These are phyloP conservation scores for Scheffersomyces cryptocercus DNA, from an alignment of 1,139 yeast species.

Conservation along the genomic window DNA sequence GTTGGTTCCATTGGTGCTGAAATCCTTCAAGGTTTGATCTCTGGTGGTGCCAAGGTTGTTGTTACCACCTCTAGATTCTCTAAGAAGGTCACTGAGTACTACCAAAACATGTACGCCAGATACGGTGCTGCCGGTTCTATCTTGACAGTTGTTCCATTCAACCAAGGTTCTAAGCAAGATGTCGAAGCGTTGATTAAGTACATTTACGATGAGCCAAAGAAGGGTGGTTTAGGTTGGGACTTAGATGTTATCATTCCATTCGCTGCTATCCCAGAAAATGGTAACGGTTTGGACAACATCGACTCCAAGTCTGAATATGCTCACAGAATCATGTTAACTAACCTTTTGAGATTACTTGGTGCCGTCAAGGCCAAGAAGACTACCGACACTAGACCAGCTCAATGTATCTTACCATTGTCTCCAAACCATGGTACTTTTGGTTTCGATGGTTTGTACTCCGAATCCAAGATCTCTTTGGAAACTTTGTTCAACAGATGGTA, in stretches of 20 bases:
- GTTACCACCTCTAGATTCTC: constrained; percentile 97
- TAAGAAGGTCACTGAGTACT: constrained; percentile 90
- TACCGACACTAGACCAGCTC: constrained; percentile 96
- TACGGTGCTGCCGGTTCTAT: constrained; percentile 91
- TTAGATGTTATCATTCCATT: constrained; percentile 94
- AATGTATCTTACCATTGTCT: constrained; percentile 91
- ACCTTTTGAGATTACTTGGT: constrained; percentile 89
- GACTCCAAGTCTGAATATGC: constrained; percentile 97
- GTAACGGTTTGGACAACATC: constrained; percentile 88
- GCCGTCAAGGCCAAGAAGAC: constrained; percentile 82
- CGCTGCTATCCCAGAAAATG: constrained; percentile 98
- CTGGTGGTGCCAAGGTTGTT: constrained; percentile 97
- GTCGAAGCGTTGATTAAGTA: constrained; percentile 81
- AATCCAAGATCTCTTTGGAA: constrained; percentile 92
- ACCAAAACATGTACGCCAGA: constrained; percentile 89
- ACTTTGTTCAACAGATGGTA: constrained; percentile 98
- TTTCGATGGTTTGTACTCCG: constrained; percentile 96
- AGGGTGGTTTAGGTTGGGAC: constrained; percentile 97
- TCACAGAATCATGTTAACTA: constrained; percentile 97
- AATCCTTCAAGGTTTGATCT: constrained; percentile 86
- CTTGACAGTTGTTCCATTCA: constrained; percentile 94
- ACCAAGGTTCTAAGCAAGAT: constrained; percentile 95
- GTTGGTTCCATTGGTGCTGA: constrained; percentile 99
- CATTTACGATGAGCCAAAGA: constrained; percentile 78
- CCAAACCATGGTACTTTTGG: constrained; percentile 99